Conservation (phyloP, 495 filamentous ascomycete genomes). For the Letharia lupina region DNA sequence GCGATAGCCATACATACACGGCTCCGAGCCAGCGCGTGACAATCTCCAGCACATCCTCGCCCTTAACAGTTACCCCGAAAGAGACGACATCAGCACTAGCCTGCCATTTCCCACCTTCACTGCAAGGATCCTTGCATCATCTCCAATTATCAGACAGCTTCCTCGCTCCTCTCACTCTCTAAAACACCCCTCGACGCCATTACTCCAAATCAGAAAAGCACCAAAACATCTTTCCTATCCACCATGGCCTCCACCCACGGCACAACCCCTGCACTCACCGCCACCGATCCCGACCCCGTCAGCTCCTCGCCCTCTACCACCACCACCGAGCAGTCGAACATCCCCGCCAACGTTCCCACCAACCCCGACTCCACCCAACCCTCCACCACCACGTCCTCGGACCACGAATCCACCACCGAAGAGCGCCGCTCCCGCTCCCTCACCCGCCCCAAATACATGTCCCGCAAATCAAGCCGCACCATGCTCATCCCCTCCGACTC, state of each 20-base stretch:
- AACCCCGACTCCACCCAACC: conserved; percentile 11
- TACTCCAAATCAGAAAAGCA: neutral
- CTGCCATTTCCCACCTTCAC: neutral
- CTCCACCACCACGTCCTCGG: conserved; percentile 13
- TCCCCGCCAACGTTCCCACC: neutral
- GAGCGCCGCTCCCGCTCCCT: conserved; percentile 9
- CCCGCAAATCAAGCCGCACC: conserved; percentile 68
- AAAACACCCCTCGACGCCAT: neutral
- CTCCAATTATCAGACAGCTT: neutral
- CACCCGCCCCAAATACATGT: conserved; percentile 44
- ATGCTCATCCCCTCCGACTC: conserved; percentile 73
- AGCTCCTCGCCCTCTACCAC: neutral
- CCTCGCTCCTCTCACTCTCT: neutral
- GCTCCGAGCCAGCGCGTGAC: neutral
- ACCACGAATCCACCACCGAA: conserved; percentile 1
- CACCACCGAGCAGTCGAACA: neutral
- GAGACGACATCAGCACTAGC: conserved; percentile 3
- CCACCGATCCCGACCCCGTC: neutral
- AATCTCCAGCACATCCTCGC: neutral
- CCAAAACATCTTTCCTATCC: neutral
- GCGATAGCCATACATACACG: neutral
- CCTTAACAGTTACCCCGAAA: neutral
- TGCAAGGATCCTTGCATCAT: neutral
- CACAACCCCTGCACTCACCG: neutral
- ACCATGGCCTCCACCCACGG: conserved; percentile 9